Conservation (phyloP, 2,329 filamentous ascomycete genomes). For the Fusarium sambucinum region DNA sequence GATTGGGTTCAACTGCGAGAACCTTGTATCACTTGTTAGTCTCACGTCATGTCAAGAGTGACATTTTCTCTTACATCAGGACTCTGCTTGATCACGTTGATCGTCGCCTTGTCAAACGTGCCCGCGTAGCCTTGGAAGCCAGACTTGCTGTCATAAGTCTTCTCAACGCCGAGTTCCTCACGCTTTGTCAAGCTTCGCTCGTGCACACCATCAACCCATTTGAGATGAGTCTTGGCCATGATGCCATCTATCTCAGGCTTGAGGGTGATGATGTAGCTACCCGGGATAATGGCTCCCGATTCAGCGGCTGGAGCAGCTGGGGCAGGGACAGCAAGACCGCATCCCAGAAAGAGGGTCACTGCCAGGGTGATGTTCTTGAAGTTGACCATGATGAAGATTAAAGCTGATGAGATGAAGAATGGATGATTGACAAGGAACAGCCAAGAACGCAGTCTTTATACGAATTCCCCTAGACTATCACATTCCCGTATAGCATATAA, state of each 20-base stretch:
- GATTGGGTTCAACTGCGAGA: conserved; percentile 29
- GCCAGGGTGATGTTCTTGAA: background rate
- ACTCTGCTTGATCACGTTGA: conserved; percentile 55
- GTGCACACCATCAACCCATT: conserved; percentile 62
- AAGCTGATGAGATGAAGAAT: background rate
- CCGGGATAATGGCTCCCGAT: conserved; percentile 45
- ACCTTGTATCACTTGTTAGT: conserved; percentile 34
- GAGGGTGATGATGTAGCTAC: conserved; percentile 71
- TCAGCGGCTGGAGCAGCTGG: background rate
- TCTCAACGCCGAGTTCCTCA: conserved; percentile 50
- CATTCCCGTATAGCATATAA: background rate
- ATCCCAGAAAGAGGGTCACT: conserved; percentile 17
- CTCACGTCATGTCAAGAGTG: accelerated
- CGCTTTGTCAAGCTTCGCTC: conserved; percentile 64
- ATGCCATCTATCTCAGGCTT: conserved; percentile 57
- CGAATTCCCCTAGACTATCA: background rate
- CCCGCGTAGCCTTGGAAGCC: conserved; percentile 58
- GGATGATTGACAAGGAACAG: background rate
- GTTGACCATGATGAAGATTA: conserved; percentile 12
- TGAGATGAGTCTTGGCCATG: conserved; percentile 60
- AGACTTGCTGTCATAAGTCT: conserved; percentile 42
- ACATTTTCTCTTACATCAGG: conserved; percentile 53
- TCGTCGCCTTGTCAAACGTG: conserved; percentile 54
- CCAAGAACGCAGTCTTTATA: background rate
- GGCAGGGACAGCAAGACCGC: conserved; percentile 11